Conservation (phyloP, 2,329 filamentous ascomycete genomes). For the Metarhizium brunneum region DNA sequence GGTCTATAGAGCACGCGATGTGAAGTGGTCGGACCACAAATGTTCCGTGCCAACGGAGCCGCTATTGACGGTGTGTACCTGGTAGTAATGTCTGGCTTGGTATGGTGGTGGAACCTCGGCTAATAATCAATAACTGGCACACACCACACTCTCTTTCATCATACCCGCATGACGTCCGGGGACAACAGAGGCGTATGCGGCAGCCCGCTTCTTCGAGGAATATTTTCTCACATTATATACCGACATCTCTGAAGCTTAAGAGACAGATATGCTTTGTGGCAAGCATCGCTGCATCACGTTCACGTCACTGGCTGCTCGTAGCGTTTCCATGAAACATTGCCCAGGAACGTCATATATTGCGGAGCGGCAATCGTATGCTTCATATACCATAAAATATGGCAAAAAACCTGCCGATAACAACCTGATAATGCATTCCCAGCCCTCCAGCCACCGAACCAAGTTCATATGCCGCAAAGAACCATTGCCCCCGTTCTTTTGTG, state of each 20-base stretch:
- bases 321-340: no score
- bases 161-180: no score
- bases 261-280: not conserved
- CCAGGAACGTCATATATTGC: not conserved
- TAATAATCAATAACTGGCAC: slow-evolving; percentile 13
- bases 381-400: slow-evolving; percentile 7
- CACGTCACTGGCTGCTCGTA: not conserved
- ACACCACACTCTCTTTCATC: not conserved
- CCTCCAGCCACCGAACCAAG: slow-evolving; percentile 18
- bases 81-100: not conserved
- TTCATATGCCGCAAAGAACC: slow-evolving; percentile 19
- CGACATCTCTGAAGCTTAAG: not conserved
- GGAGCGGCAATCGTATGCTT: slow-evolving; percentile 2
- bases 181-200: no score
- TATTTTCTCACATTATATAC: no score
- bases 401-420: slow-evolving; percentile 10
- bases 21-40: not conserved
- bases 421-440: slow-evolving; percentile 21
- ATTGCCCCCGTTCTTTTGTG: slow-evolving; percentile 19
- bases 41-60: not conserved
- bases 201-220: no score
- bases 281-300: not conserved
- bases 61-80: not conserved
- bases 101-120: slow-evolving; percentile 22
- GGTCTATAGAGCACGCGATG: not conserved